Conservation (phyloP, 2,329 filamentous ascomycete genomes). For the Penicillium occitanis region DNA sequence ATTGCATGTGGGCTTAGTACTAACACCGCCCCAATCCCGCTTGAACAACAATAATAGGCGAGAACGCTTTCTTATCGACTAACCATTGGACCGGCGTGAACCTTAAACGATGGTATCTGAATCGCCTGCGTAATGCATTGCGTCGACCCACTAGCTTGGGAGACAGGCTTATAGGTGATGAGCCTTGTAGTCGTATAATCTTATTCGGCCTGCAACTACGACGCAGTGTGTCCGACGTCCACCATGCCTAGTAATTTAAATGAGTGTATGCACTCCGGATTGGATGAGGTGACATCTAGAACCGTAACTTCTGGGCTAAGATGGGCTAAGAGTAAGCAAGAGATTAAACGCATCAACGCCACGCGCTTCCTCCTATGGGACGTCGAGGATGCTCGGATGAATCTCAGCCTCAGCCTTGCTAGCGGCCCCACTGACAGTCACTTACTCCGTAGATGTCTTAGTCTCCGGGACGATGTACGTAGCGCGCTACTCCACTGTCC, state of each 20-base stretch:
- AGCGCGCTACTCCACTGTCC: neutral
- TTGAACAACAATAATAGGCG: neutral
- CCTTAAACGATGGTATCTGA: neutral
- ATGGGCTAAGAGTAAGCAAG: neutral
- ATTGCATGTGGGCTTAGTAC: neutral
- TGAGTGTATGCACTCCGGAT: neutral
- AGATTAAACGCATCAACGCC: neutral
- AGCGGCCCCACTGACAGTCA: neutral
- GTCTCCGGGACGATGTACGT: neutral
- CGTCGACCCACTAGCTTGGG: neutral
- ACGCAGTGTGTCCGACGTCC: neutral
- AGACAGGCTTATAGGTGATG: neutral
- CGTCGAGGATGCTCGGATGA: neutral
- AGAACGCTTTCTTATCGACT: neutral
- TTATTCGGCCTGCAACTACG: neutral
- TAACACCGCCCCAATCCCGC: neutral
- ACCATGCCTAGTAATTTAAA: neutral
- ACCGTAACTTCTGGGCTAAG: neutral
- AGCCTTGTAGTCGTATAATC: neutral
- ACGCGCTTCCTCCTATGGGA: neutral
- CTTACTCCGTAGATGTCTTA: neutral
- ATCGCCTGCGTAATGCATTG: neutral
- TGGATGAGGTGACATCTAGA: neutral
- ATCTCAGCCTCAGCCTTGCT: neutral
- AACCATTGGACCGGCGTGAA: neutral